These are phyloP conservation scores for Globisporangium heterothallicum DNA, from an alignment of 352 stramenopile genomes.

Conservation along the genomic window DNA sequence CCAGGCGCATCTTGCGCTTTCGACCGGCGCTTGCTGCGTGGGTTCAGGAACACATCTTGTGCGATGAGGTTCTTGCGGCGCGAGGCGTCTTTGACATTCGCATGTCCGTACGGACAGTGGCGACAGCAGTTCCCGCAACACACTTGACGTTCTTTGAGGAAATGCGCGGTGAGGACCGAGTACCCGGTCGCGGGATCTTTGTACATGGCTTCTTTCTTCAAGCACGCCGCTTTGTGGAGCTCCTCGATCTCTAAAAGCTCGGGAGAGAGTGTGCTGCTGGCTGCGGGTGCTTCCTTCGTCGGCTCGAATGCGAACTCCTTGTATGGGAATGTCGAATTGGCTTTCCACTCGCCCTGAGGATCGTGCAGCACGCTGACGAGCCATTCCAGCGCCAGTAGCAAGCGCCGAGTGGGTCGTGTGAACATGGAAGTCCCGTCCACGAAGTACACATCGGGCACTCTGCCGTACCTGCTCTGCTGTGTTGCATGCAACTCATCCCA, in stretches of 20 bases:
- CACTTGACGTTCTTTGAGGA: constrained; percentile 64
- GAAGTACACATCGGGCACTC: constrained; percentile 29
- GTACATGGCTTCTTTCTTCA: constrained; percentile 68
- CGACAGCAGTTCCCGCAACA: constrained; percentile 89
- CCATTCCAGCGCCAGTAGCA: constrained; percentile 56
- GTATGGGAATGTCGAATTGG: constrained; percentile 34
- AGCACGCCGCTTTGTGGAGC: constrained; percentile 66
- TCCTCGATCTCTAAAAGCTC: constrained; percentile 49
- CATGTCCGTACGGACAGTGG: constrained; percentile 87
- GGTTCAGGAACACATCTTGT: constrained; percentile 28
- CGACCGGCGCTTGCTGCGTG: constrained; percentile 15
- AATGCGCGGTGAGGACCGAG: constrained; percentile 82
- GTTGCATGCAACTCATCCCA: constrained; percentile 21
- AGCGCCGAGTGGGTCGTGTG: constrained; percentile 49
- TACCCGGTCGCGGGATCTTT: constrained; percentile 83
- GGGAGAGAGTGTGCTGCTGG: background rate
- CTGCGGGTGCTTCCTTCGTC: background rate
- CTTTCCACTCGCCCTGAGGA: constrained; percentile 19
- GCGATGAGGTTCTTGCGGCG: constrained; percentile 34
- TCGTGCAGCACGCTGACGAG: constrained; percentile 38
- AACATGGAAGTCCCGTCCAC: constrained; percentile 77
- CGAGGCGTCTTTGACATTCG: constrained; percentile 55
- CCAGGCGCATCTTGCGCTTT: constrained; percentile 11
- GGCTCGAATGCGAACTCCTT: constrained; percentile 23
- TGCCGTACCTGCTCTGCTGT: constrained; percentile 4